Evolutionary conservation across 805 yeast genomes (phyloP).

Genomic region (Starmerella bombicola): DNA sequence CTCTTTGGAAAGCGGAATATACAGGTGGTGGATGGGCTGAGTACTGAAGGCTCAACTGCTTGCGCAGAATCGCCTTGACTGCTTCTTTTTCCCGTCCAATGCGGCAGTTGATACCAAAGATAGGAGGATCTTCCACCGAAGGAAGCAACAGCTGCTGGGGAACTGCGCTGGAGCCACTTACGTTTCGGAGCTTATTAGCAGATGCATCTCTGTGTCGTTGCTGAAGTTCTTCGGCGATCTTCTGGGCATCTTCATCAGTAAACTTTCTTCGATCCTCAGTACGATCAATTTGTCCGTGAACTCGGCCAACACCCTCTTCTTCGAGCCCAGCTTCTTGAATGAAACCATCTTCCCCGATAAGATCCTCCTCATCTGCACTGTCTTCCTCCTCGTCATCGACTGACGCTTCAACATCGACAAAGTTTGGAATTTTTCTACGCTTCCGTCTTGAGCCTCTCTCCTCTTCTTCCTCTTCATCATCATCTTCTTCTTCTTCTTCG

Average conservation of each 20-base stretch:
- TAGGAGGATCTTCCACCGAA: conserved; percentile 89
- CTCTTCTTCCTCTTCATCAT: conserved; percentile 48
- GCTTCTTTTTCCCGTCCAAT: conserved; percentile 87
- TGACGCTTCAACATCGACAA: conserved; percentile 96
- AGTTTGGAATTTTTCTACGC: conserved; percentile 48
- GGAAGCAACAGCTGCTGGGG: conserved; percentile 91
- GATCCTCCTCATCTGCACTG: conserved; percentile 91
- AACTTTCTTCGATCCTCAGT: conserved; percentile 49
- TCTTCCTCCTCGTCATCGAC: conserved; percentile 97
- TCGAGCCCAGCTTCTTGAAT: conserved; percentile 40
- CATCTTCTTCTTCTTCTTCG: conserved; percentile 23
- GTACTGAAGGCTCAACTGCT: conserved; percentile 64
- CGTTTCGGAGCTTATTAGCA: conserved; percentile 60
- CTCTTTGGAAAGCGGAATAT: conserved; percentile 84
- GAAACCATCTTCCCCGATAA: conserved; percentile 56
- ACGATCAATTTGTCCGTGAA: conserved; percentile 83
- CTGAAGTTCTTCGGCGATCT: conserved; percentile 79
- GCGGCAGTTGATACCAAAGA: conserved; percentile 90
- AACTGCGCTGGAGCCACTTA: conserved; percentile 61
- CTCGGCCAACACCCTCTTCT: conserved; percentile 39
- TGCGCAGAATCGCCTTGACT: conserved; percentile 71
- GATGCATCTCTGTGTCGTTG: conserved; percentile 85
- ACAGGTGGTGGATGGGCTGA: conserved; percentile 72
- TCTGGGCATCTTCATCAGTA: conserved; percentile 90
- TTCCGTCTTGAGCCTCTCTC: conserved; percentile 30